Evolutionary conservation across 352 stramenopile species (phyloP), one percentile per base, ranked within the genome.

Genomic region (Pseudoperonospora humuli): DNA sequence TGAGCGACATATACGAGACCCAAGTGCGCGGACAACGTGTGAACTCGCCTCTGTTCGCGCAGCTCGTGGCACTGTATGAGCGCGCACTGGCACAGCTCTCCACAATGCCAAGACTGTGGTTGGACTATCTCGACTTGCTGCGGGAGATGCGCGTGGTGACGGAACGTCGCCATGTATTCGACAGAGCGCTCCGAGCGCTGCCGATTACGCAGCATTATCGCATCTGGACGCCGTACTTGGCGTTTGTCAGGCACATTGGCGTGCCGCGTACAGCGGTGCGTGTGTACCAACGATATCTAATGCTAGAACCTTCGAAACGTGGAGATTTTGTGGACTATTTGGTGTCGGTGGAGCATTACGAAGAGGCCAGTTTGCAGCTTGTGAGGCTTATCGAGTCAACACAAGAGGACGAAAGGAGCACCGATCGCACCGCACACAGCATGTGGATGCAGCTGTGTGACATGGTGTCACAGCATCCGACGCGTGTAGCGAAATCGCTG

Each of bases 401-500:
- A 38, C 63, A 86, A 20, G 55, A 84, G 10, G 58, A 45, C 9
- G 52, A 61, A 14, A 42, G 46, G 13, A 67, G 39, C 5, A 52
- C 43, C 5, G 45, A 68, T 20, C 75, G 89, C 20, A 92, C 77
- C 17, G 89, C 69, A 3, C 90, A 99, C 51, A 78, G 96, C n/a
- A 68, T 99, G 35, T 99, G 96, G 96, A 95, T 99, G 75, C 64
- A 92, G 45, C 89, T 99, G 14, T 97, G 93, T 33, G 85, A 98
- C 33, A 79, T 99, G 50, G 93, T 97, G 38, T 94, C 88, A 15
- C 83, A 90, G 41, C 90, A 99, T 73, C 95, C 96, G 1, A 81
- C 76, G 2, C 76, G 96, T 26, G 76, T 97, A n/a, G 63, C 65
- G 4, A 58, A 76, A 26, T 70, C 69, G 39, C 65, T 99, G 19